A percentile compares a stretch with the other conserved stretches of the same genome.
Conservation (phyloP, 768 basidiomycete species). For the Lentinula detonsa region DNA sequence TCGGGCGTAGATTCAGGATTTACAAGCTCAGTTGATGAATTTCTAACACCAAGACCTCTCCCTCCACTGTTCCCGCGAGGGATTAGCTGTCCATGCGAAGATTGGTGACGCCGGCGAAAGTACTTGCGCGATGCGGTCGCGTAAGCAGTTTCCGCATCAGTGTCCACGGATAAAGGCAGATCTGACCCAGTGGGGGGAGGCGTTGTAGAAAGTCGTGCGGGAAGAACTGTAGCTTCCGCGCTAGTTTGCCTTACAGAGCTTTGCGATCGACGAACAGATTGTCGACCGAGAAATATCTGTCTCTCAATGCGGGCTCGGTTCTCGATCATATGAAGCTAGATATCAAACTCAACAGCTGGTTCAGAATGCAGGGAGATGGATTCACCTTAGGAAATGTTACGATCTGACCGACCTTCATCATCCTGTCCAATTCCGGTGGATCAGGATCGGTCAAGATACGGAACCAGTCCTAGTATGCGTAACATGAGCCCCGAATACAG, state of each 20-base stretch:
- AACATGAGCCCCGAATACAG: not conserved
- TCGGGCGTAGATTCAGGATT: not conserved
- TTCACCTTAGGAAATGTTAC: conserved; percentile 97
- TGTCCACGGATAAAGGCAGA: conserved; percentile 64
- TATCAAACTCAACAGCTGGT: not conserved
- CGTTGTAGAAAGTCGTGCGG: conserved; percentile 16
- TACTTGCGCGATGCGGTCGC: conserved; percentile 49
- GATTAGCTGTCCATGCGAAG: conserved; percentile 24
- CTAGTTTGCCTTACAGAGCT: conserved; percentile 16
- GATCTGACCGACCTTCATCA: conserved; percentile 81
- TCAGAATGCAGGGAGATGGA: not conserved
- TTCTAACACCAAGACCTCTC: conserved; percentile 21
- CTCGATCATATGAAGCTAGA: conserved; percentile 86
- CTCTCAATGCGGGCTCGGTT: conserved; percentile 85
- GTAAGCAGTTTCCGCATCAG: conserved; percentile 74
- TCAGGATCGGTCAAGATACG: conserved; percentile 82
- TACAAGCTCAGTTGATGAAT: not conserved
- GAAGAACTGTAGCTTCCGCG: conserved; percentile 14
- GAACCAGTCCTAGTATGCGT: conserved; percentile 66
- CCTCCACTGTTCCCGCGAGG: conserved; percentile 21
- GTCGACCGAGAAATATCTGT: conserved; percentile 75
- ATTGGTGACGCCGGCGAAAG: conserved; percentile 41
- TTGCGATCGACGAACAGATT: conserved; percentile 57
- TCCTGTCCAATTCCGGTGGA: conserved; percentile 69
- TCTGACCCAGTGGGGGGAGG: conserved; percentile 39